Evolutionary conservation across 148 eudicot genomes (phyloP).

Genomic region (Spergularia marina): DNA sequence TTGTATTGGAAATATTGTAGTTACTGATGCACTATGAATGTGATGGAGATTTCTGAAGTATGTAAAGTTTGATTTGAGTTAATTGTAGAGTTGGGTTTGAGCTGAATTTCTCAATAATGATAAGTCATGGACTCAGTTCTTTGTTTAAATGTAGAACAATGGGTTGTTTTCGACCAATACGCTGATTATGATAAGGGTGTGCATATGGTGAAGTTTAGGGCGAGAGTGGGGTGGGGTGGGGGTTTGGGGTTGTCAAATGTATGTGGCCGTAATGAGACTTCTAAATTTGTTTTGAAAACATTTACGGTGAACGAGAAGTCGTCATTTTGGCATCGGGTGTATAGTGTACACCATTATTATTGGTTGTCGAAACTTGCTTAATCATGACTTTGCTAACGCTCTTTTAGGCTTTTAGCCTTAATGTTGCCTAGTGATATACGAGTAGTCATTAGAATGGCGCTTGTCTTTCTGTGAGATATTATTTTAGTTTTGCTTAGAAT

Average conservation of each 20-base stretch:
- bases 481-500: constrained; percentile 1
- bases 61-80: neutral
- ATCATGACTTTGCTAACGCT: neutral
- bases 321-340: neutral
- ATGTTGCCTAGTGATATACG: neutral
- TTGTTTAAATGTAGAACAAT: neutral
- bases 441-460: neutral
- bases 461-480: neutral
- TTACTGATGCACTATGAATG: neutral
- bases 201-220: neutral
- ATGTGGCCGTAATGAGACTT: neutral
- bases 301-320: neutral
- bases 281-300: neutral
- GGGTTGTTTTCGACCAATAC: neutral
- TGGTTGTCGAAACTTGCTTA: neutral
- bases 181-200: neutral
- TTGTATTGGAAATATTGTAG: neutral
- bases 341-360: neutral
- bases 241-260: neutral
- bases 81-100: neutral
- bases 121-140: constrained; percentile 15
- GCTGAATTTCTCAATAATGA: neutral
- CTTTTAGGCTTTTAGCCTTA: neutral
- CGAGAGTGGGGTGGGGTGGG: neutral
- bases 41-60: neutral